Evolutionary conservation across 345 rosid genomes (phyloP), one percentile per base, ranked within the genome.

Genomic region (Litchi chinensis): DNA sequence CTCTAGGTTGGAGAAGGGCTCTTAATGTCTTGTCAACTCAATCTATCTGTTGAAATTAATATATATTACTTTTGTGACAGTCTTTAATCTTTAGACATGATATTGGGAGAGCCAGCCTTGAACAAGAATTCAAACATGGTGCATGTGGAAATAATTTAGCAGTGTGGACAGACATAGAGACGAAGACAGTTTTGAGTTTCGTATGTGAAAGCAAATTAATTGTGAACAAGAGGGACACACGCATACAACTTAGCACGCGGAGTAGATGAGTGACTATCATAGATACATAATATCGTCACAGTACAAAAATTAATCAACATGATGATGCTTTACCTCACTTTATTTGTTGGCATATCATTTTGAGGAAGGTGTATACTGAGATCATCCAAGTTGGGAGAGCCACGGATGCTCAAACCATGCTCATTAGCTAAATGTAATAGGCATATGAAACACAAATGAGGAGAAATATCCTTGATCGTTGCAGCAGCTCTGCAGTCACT

Each of bases 401-500:
- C 92, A 6, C 56, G 82, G 79, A 96, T 88, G 79, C 86, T 76
- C 79, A 96, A 81, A 22, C 91, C 93, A 79, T 96, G 95, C 89
- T 96, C 97, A 37, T 96, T 96, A 5, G 99, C 99, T 81, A 96
- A 86, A 81, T 96, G 99, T 71, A 94, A 77, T 24, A 96, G 75
- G 83, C 99, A 94, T 81, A 94, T 95, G 85, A 95, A 95, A 80
- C 97, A 94, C 39, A 95, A 79, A 89, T 95, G 98, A 59, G 99
- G 98, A 63, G 99, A 92, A 69, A 95, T 88, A 64, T 94, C 98
- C 37, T 81, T 70, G 28, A 83, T 82, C 8, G 84, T 83, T 70
- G 91, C 87, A 65, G 97, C 95, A 65, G 94, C 98, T 82, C 75
- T 80, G 88, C 92, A 92, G 60, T 91, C 91, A 71, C 76, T 83